Base-by-base conservation (phyloP, 306 rosid genomes). In the Quercus variabilis region DNA sequence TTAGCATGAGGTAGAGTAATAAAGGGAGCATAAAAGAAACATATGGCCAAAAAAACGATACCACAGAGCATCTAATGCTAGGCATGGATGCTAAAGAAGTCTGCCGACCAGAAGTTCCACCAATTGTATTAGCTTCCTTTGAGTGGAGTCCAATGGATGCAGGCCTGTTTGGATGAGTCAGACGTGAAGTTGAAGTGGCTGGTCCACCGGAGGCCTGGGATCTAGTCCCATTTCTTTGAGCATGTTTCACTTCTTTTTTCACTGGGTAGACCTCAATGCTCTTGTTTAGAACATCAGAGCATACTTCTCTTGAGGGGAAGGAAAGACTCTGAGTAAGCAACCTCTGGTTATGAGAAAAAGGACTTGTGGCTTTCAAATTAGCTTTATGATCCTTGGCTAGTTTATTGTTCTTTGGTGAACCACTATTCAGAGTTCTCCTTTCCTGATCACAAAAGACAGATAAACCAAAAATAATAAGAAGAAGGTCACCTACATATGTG, bases 301-400 rank as follows among this genome's bases (percentile, higher is more conserved):
- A 63, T 78, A 82, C 78, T 76, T 88, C 78, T 84, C 83, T 92
- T n/a, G 91, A 56, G 13, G 97, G 97, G 77, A 93, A 89, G 26
- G 97, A 86, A 72, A 90, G 88, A 80, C 97, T 95, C 84, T 91
- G 97, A 73, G 97, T 89, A 74, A 91, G 86, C 41, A 73, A 80
- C 79, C 84, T 84, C 23, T 81, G 91, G 73, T 69, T 86, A 28
- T 84, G 89, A 81, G 91, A 70, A 64, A 84, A 28, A 20, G 81
- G 83, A 26, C 82, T 74, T 49, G 85, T 20, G 25, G 83, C 81
- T 76, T 86, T 91, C 86, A 75, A 62, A 76, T 49, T 90, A 69
- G 84, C 79, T 69, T 91, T 92, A 6, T 38, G 3, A 38, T 90
- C 95, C 91, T 89, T 92, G 43, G 77, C 63, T 79, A 78, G 65